phyloP scores from a whole-genome alignment of 2,329 filamentous ascomycete species.

The Cercospora sp. region DNA sequence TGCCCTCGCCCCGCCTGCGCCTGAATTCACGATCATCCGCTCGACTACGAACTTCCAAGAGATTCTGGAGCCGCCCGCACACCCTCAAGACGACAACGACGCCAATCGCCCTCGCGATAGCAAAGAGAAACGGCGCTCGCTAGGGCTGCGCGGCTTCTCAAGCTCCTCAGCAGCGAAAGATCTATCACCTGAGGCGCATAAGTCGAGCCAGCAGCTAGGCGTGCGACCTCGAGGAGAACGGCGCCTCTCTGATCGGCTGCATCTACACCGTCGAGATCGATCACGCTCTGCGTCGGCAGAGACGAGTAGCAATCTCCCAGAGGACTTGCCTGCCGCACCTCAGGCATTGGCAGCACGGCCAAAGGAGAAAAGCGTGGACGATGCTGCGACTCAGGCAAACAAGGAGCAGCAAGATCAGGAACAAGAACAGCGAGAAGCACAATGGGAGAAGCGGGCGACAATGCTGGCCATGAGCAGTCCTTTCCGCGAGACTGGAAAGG shows the following conservation, averaged over 20 bases:
- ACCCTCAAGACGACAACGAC: constrained; percentile 45
- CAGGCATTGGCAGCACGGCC: constrained; percentile 52
- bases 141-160: constrained; percentile 40
- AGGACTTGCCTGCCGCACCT: constrained; percentile 79
- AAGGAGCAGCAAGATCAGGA: constrained; percentile 45
- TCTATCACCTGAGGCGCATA: constrained; percentile 15
- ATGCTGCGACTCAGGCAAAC: not conserved
- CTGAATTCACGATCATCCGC: constrained; percentile 80
- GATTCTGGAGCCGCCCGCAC: constrained; percentile 68
- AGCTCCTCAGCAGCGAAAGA: constrained; percentile 34
- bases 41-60: constrained; percentile 81
- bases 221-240: constrained; percentile 39
- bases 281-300: constrained; percentile 53
- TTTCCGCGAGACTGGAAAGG: constrained; percentile 39
- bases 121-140: constrained; percentile 31
- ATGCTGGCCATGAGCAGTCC: constrained; percentile 65
- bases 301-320: constrained; percentile 72
- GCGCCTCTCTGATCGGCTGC: constrained; percentile 68
- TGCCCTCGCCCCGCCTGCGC: constrained; percentile 34
- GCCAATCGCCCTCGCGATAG: constrained; percentile 10
- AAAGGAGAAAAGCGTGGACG: constrained; percentile 38
- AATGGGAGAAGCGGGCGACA: constrained; percentile 95
- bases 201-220: constrained; percentile 24
- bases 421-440: constrained; percentile 61
- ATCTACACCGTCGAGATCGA: constrained; percentile 56